phyloP scores from a whole-genome alignment of 73 alveolate species.

The Paramecium bursaria region DNA sequence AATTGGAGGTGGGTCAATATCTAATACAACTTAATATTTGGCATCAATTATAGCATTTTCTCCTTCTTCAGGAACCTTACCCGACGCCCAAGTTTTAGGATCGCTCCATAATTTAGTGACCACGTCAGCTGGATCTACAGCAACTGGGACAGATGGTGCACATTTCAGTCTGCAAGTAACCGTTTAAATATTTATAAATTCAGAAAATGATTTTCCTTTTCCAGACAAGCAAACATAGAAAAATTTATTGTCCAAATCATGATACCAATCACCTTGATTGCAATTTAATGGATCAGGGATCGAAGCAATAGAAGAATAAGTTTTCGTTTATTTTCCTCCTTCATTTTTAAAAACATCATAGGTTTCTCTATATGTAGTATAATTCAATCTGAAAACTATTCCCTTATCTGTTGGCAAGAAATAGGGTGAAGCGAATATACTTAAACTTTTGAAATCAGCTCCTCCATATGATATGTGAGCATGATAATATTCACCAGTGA shows the following conservation, averaged over 20 bases:
- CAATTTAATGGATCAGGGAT: not conserved
- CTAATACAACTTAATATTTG: not conserved
- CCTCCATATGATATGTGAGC: constrained; percentile 1
- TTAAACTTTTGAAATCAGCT: not conserved
- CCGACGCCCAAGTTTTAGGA: constrained; percentile 18
- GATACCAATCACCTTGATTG: constrained; percentile 33
- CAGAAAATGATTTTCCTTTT: constrained; percentile 1
- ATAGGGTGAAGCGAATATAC: constrained; percentile 5
- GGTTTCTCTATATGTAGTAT: constrained; percentile 40
- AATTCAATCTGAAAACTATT: constrained; percentile 36
- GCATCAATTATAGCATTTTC: constrained; percentile 7
- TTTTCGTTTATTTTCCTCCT: not conserved
- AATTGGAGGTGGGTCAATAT: constrained; percentile 38
- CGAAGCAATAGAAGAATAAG: not conserved
- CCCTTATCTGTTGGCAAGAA: not conserved
- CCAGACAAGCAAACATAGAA: constrained; percentile 19
- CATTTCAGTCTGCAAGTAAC: constrained; percentile 18
- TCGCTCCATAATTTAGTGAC: not conserved
- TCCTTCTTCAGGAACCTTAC: constrained; percentile 31
- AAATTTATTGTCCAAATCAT: constrained; percentile 20
- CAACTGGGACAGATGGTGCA: no score
- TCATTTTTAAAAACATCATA: constrained; percentile 6
- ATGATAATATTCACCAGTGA: constrained; percentile 15
- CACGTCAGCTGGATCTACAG: not conserved
- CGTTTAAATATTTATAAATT: not conserved